These are phyloP conservation scores for Sphagnurus paluster DNA, from an alignment of 1,284 basidiomycete species.

Conservation along the genomic window DNA sequence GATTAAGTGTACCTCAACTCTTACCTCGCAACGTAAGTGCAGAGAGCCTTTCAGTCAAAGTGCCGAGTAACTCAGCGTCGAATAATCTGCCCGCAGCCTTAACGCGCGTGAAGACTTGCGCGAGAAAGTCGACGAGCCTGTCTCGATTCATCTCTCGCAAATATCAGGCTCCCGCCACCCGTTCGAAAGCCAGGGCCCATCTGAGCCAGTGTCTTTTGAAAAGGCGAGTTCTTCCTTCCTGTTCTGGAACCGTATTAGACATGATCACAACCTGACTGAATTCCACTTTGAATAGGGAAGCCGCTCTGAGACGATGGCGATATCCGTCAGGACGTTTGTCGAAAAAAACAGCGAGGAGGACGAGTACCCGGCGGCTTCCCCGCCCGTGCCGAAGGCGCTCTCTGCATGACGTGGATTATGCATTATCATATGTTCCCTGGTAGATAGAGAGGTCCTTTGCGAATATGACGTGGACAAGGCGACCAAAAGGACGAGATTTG, in stretches of 20 bases:
- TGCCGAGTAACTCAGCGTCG: not conserved
- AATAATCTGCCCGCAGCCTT: conserved; percentile 26
- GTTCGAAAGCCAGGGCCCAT: conserved; percentile 14
- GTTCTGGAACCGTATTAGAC: not conserved
- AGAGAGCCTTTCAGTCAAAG: not conserved
- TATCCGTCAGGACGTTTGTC: conserved; percentile 28
- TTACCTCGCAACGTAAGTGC: conserved; percentile 32
- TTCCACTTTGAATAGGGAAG: conserved; percentile 6
- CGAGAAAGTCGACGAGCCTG: conserved; percentile 32
- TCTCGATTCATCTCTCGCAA: conserved; percentile 44
- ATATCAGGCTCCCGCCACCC: conserved; percentile 18
- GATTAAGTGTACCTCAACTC: conserved; percentile 30
- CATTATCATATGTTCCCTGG: too few species aligned
- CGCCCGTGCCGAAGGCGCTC: too few species aligned
- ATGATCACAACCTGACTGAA: not conserved
- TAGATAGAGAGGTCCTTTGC: too few species aligned
- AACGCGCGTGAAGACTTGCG: conserved; percentile 44
- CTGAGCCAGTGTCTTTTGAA: conserved; percentile 17
- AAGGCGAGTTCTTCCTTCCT: conserved; percentile 21
- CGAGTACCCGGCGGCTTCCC: not conserved
- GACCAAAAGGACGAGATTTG: too few species aligned
- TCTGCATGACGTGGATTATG: too few species aligned
- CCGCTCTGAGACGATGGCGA: conserved; percentile 20
- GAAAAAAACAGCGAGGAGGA: conserved; percentile 21
- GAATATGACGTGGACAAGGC: too few species aligned